These are phyloP conservation scores for Kandelia obovata DNA, from an alignment of 345 rosid species.

Conservation along the genomic window DNA sequence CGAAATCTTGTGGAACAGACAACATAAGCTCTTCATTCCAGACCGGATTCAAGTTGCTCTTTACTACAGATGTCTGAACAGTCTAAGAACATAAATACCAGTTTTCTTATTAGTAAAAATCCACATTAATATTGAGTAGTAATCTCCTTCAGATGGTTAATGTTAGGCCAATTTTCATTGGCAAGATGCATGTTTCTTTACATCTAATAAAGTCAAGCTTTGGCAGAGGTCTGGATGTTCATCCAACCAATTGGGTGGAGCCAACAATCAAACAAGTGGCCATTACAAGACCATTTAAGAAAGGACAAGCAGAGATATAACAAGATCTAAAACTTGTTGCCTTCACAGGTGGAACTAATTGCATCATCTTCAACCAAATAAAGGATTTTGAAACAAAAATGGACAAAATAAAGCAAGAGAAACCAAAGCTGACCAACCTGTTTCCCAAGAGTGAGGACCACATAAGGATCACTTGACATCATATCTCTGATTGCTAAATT, in stretches of 20 bases:
- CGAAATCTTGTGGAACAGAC: conserved; percentile 44
- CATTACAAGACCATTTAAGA: background rate
- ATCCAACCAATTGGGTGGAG: conserved; percentile 1
- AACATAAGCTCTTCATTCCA: conserved; percentile 52
- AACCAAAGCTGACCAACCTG: conserved; percentile 48
- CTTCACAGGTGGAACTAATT: background rate
- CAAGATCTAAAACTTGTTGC: background rate
- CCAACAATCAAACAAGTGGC: background rate
- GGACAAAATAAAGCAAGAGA: background rate
- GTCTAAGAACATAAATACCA: conserved; percentile 19
- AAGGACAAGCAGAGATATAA: background rate
- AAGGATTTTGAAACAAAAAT: background rate
- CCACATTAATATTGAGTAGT: background rate
- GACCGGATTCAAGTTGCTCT: conserved; percentile 51
- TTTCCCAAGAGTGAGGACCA: conserved; percentile 69
- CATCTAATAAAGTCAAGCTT: background rate
- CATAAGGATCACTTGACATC: conserved; percentile 95
- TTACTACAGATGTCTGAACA: conserved; percentile 40
- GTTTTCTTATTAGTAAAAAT: conserved; percentile 4
- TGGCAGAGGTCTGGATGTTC: background rate
- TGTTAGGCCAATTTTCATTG: background rate
- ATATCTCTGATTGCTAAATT: conserved; percentile 86
- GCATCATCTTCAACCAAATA: conserved; percentile 5
- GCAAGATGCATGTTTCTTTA: background rate
- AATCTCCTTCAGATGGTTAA: conserved; percentile 2